Evolutionary conservation across 2,329 filamentous ascomycete species (phyloP).

Genomic region (Sclerotinia glacialis): DNA sequence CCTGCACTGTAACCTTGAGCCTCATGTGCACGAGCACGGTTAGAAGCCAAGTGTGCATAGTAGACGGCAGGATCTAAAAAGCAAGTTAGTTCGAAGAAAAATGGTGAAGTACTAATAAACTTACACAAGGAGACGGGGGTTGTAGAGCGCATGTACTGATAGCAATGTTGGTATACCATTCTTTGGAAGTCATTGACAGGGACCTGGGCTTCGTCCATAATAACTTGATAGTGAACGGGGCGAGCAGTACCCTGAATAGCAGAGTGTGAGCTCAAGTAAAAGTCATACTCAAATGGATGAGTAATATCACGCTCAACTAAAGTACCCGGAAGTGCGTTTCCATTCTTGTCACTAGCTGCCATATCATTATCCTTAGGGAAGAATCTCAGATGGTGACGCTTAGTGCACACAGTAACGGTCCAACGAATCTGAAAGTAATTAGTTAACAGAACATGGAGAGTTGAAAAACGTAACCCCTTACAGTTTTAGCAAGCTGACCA

Average conservation of each 20-base stretch:
- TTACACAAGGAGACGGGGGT: slow-evolving; percentile 71
- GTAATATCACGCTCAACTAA: slow-evolving; percentile 88
- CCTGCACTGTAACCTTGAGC: slow-evolving; percentile 47
- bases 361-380: slow-evolving; percentile 65
- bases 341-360: slow-evolving; percentile 64
- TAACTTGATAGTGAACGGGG: slow-evolving; percentile 87
- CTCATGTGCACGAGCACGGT: slow-evolving; percentile 76
- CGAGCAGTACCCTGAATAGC: slow-evolving; percentile 94
- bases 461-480: slow-evolving; percentile 21
- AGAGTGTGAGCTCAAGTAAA: slow-evolving; percentile 59
- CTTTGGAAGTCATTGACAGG: slow-evolving; percentile 69
- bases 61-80: slow-evolving; percentile 75
- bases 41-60: slow-evolving; percentile 88
- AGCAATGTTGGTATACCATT: slow-evolving; percentile 93
- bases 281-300: slow-evolving; percentile 86
- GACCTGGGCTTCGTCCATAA: slow-evolving; percentile 75
- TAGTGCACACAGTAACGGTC: slow-evolving; percentile 84
- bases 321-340: slow-evolving; percentile 81
- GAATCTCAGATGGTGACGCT: slow-evolving; percentile 91
- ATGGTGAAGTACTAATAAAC: slow-evolving; percentile 44
- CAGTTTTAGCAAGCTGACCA: slow-evolving; percentile 32
- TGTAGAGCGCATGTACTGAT: slow-evolving; percentile 87
- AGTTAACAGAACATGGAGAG: background rate
- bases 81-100: slow-evolving; percentile 27
- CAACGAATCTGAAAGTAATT: slow-evolving; percentile 52